Conservation (phyloP, 129 eudicot genomes). For the Flaveria ramosissima region DNA sequence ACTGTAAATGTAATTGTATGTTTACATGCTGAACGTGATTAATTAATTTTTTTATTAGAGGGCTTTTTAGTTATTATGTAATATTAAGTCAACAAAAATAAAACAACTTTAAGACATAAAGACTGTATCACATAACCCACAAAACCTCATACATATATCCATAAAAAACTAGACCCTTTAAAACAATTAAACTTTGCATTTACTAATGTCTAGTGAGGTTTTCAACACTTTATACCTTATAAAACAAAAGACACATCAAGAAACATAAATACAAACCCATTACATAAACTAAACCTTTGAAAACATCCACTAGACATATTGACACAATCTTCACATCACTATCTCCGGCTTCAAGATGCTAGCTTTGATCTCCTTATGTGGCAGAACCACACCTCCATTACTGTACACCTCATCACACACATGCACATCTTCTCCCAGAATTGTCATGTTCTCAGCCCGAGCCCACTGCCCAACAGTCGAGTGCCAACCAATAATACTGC, state of each 20-base stretch:
- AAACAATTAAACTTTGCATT: slow-evolving; percentile 25
- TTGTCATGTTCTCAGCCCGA: slow-evolving; percentile 96
- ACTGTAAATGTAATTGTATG: background rate
- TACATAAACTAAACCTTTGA: slow-evolving; percentile 26
- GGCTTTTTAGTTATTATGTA: background rate
- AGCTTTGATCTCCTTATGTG: slow-evolving; percentile 93
- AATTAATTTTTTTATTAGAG: too few species aligned
- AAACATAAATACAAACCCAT: slow-evolving; percentile 23
- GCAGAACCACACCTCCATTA: slow-evolving; percentile 94
- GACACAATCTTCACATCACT: slow-evolving; percentile 66
- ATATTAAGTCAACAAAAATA: background rate
- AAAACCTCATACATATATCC: slow-evolving; percentile 25
- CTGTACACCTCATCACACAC: slow-evolving; percentile 90
- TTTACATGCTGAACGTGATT: background rate
- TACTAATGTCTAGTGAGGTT: slow-evolving; percentile 29
- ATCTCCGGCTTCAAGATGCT: slow-evolving; percentile 98
- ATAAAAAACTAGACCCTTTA: slow-evolving; percentile 6
- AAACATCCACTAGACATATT: slow-evolving; percentile 20
- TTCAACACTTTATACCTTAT: slow-evolving; percentile 37
- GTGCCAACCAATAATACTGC: slow-evolving; percentile 94
- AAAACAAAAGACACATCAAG: slow-evolving; percentile 13
- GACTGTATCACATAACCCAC: slow-evolving; percentile 29
- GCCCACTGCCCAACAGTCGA: slow-evolving; percentile 97
- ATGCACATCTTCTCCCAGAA: slow-evolving; percentile 94
- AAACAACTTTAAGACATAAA: slow-evolving; percentile 18